Conservation (phyloP, 225 moss, liverwort and hornwort species). For the Sphagnum contortum region DNA sequence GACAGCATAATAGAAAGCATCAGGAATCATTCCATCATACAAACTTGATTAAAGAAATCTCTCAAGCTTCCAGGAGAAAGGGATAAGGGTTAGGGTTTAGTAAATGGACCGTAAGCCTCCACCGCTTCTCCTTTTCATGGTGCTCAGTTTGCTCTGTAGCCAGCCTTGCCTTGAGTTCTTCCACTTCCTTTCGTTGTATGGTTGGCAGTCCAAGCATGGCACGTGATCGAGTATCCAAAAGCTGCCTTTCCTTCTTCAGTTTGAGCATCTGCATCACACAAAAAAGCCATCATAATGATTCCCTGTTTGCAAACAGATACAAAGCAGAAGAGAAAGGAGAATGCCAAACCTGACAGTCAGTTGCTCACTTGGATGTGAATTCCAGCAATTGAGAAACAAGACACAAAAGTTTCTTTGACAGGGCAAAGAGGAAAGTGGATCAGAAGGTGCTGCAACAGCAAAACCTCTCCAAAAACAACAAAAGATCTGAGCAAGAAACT, state of each 20-base stretch:
- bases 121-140: slow-evolving; percentile 31
- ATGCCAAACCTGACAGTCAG: background rate
- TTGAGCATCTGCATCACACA: slow-evolving; percentile 22
- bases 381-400: background rate
- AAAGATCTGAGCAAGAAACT: background rate
- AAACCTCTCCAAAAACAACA: background rate
- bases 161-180: slow-evolving; percentile 26
- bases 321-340: background rate
- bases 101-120: slow-evolving; percentile 21
- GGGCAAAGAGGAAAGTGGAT: background rate
- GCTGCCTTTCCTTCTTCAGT: slow-evolving; percentile 37
- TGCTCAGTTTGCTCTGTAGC: slow-evolving; percentile 41
- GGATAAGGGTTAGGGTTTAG: no score
- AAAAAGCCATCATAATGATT: background rate
- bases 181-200: slow-evolving; percentile 38
- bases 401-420: background rate
- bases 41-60: background rate
- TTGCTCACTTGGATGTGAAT: background rate
- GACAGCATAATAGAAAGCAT: no score
- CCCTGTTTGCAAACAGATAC: background rate
- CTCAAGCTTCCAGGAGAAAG: background rate
- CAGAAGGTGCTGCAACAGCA: background rate
- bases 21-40: no score
- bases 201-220: slow-evolving; percentile 18
- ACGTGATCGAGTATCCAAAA: slow-evolving; percentile 21